phyloP scores from a whole-genome alignment of 495 filamentous ascomycete species.

The Talaromyces liani region DNA sequence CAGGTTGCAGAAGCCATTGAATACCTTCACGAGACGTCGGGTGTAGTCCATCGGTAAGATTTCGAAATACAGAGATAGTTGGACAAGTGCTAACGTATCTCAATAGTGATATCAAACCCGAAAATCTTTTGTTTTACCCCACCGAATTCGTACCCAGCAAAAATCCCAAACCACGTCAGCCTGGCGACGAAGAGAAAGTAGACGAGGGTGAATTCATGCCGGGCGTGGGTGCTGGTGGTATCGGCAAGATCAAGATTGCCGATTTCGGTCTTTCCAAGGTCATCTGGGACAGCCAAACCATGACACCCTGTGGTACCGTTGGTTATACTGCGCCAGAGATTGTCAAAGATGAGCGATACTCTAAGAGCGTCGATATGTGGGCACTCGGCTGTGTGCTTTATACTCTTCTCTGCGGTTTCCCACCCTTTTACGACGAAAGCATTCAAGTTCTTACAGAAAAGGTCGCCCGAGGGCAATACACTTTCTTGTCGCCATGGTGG shows the following conservation, averaged over 20 bases:
- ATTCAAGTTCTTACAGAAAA: conserved; percentile 97
- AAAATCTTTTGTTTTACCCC: conserved; percentile 91
- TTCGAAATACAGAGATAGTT: not conserved
- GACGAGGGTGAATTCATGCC: conserved; percentile 91
- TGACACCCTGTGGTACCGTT: conserved; percentile 97
- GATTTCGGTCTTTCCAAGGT: conserved; percentile 97
- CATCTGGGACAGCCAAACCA: conserved; percentile 97
- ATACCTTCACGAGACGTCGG: conserved; percentile 89
- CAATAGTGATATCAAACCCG: conserved; percentile 91
- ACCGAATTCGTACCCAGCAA: conserved; percentile 73
- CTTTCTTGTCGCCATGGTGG: conserved; percentile 98
- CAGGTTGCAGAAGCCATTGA: conserved; percentile 91
- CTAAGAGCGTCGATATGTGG: conserved; percentile 99
- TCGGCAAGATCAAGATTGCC: conserved; percentile 92
- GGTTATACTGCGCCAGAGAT: conserved; percentile 99
- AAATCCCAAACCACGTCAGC: conserved; percentile 64
- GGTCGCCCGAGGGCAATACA: conserved; percentile 93
- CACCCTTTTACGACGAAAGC: conserved; percentile 97
- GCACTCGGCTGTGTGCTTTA: conserved; percentile 95
- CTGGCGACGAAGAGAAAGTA: conserved; percentile 93
- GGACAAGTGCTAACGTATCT: conserved; percentile 17
- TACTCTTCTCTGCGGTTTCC: conserved; percentile 93
- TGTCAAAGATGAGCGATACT: conserved; percentile 97
- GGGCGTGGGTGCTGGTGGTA: conserved; percentile 82
- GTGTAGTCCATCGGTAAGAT: conserved; percentile 91